Evolutionary conservation across 1,284 basidiomycete species (phyloP).

Genomic region (Chondrostereum purpureum): DNA sequence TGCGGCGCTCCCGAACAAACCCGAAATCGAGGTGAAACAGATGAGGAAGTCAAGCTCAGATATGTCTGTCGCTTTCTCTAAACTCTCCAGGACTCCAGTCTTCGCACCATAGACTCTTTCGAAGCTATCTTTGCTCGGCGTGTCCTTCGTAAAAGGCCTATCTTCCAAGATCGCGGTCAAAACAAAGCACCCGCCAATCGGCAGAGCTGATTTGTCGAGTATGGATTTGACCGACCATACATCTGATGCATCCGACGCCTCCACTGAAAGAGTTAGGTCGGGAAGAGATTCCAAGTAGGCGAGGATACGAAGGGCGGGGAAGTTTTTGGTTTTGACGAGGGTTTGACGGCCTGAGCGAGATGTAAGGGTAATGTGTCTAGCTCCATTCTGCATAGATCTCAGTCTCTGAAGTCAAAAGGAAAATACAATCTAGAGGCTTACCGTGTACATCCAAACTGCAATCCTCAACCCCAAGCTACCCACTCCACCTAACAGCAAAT

Average conservation of each 20-base stretch:
- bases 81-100: conserved; percentile 20
- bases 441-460: conserved; percentile 1
- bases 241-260: conserved; percentile 24
- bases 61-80: not conserved
- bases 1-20: conserved; percentile 30
- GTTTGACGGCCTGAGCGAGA: conserved; percentile 27
- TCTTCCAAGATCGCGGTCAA: conserved; percentile 27
- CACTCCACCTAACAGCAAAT: not conserved
- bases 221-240: conserved; percentile 14
- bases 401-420: conserved; percentile 1
- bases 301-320: conserved; percentile 19
- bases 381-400: conserved; percentile 28
- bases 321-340: conserved; percentile 9
- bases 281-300: conserved; percentile 22
- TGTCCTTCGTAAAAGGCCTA: conserved; percentile 23
- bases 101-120: conserved; percentile 24
- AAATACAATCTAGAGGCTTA: not conserved
- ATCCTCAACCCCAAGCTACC: not conserved
- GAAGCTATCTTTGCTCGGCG: conserved; percentile 17
- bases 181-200: conserved; percentile 30
- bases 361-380: conserved; percentile 29
- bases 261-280: conserved; percentile 23
- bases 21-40: not conserved
- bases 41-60: not conserved
- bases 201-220: conserved; percentile 16